Conservation (phyloP, 495 filamentous ascomycete species). For the Elaphomyces granulatus region DNA sequence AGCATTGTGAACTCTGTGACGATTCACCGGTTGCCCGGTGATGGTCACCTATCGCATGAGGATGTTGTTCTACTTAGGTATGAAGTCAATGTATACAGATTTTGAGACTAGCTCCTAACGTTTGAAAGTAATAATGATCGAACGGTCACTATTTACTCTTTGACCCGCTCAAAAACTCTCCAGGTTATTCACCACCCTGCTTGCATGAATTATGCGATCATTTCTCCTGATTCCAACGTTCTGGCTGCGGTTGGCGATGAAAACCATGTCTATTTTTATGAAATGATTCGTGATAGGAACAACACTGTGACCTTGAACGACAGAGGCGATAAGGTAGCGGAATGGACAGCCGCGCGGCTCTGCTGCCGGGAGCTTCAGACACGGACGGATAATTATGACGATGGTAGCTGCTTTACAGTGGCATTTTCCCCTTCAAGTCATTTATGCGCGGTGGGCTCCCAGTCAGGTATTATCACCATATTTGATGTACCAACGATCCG, state of each 20-base stretch:
- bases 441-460: constrained; percentile 55
- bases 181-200: constrained; percentile 57
- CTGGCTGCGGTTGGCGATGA: constrained; percentile 79
- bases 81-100: constrained; percentile 1
- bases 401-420: constrained; percentile 49
- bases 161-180: constrained; percentile 46
- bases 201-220: constrained; percentile 79
- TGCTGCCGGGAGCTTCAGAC: constrained; percentile 26
- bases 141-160: constrained; percentile 63
- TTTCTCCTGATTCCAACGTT: constrained; percentile 74
- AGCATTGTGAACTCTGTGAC: constrained; percentile 60
- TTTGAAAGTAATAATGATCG: constrained; percentile 68
- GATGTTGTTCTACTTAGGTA: constrained; percentile 53
- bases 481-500: constrained; percentile 43
- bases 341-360: constrained; percentile 26
- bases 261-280: constrained; percentile 68
- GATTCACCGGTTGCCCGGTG: constrained; percentile 43
- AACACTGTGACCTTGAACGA: constrained; percentile 26
- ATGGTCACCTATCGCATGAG: constrained; percentile 36
- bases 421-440: constrained; percentile 56
- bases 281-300: constrained; percentile 27
- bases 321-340: constrained; percentile 26
- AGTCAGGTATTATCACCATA: constrained; percentile 55
- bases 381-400: constrained; percentile 17
- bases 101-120: constrained; percentile 8